A percentile compares a stretch with the other conserved stretches of the same genome.
phyloP scores from a whole-genome alignment of 83 land plant genomes.

The Picea abies region DNA sequence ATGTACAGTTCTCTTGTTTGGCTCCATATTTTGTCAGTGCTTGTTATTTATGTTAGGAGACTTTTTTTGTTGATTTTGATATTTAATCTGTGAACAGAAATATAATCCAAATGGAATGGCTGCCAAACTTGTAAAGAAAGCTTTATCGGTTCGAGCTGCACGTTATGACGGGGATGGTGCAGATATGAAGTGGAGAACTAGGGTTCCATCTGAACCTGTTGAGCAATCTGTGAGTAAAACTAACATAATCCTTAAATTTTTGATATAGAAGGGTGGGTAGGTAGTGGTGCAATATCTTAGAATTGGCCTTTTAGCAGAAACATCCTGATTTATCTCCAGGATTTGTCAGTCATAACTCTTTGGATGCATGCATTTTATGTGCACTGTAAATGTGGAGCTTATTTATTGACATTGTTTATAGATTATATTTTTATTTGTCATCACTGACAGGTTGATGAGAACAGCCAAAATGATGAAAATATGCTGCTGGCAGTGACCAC shows the following conservation, averaged over 20 bases:
- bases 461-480: conserved; percentile 13
- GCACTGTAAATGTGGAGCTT: not conserved
- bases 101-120: conserved; percentile 33
- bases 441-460: conserved; percentile 1
- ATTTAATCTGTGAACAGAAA: conserved; percentile 21
- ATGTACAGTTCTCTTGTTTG: too few species aligned
- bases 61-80: not conserved
- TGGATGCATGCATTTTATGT: not conserved
- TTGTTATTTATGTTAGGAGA: too few species aligned
- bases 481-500: not conserved
- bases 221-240: conserved; percentile 23
- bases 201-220: conserved; percentile 9
- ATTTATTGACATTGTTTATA: not conserved
- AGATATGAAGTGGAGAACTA: conserved; percentile 16
- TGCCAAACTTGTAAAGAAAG: conserved; percentile 27
- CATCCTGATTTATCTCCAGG: not conserved
- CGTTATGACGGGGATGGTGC: conserved; percentile 19
- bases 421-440: not conserved
- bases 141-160: conserved; percentile 17
- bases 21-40: too few species aligned
- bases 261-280: not conserved
- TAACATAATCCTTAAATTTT: not conserved
- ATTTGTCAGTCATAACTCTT: not conserved
- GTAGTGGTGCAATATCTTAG: not conserved
- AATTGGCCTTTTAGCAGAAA: not conserved